A percentile compares a stretch with the other conserved stretches of the same genome.
Evolutionary conservation across 768 basidiomycete species (phyloP).

Genomic region (Hydnum rufescens): DNA sequence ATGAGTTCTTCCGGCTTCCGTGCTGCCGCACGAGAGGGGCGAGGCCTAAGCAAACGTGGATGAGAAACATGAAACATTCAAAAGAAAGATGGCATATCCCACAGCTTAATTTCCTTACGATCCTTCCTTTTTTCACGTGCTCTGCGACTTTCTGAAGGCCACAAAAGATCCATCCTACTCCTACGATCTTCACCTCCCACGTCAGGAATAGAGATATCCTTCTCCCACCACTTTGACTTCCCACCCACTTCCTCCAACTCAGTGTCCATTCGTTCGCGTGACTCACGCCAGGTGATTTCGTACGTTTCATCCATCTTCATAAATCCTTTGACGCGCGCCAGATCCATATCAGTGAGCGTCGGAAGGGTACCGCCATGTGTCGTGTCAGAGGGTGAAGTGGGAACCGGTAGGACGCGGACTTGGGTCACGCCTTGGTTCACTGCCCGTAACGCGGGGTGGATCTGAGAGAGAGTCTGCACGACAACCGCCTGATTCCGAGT

Average conservation of each 20-base stretch:
- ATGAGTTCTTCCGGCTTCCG: conserved; percentile 62
- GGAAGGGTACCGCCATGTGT: conserved; percentile 23
- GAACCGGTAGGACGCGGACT: conserved; percentile 40
- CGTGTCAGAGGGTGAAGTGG: conserved; percentile 31
- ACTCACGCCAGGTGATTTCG: conserved; percentile 9
- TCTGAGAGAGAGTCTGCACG: not conserved
- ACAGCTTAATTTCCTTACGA: conserved; percentile 59
- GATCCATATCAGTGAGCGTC: conserved; percentile 29
- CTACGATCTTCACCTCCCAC: conserved; percentile 18
- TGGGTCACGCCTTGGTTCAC: conserved; percentile 39
- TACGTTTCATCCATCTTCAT: conserved; percentile 37
- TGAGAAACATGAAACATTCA: conserved; percentile 9
- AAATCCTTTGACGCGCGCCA: conserved; percentile 37
- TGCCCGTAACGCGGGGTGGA: not conserved
- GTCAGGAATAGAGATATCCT: conserved; percentile 26
- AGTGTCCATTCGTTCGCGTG: conserved; percentile 9
- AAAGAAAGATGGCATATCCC: conserved; percentile 20
- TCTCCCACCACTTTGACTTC: conserved; percentile 36
- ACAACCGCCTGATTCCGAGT: no score
- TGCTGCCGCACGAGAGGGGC: not conserved
- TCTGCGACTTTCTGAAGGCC: conserved; percentile 24
- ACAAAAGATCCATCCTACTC: conserved; percentile 30
- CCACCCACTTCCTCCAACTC: conserved; percentile 10
- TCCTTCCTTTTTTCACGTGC: conserved; percentile 26
- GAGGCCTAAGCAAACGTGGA: conserved; percentile 7